Base-by-base conservation (phyloP, 2,329 filamentous ascomycete species). In the Lecanoromycetidae sp. region DNA sequence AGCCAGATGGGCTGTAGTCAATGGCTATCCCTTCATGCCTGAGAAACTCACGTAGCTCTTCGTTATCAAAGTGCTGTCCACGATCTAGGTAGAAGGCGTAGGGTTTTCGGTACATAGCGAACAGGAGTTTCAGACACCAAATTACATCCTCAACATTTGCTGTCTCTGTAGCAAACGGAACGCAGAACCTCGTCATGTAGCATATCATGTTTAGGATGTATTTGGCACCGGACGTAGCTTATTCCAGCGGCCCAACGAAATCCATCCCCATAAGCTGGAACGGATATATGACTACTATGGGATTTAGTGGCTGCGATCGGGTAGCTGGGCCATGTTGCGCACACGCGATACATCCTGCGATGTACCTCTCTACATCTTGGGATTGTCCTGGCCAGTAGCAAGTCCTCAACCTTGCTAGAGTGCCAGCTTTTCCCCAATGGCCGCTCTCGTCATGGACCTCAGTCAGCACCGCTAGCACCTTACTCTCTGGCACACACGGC, bases 21-120 rank as follows among this genome's bases (percentile, higher is more conserved):
- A 46, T 22, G 5, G 25, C 7, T n/a, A 40, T 19, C 2, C 36
- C 29, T 13, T 38, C 5, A 12, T 15, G 13, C 13, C 36, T 20
- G 4, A 40, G 30, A 17, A 38, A 40, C 23, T 46, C 17, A 5
- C 26, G 22, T 8, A 46, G 19, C 19, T 39, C 39, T 5, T 39
- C n/a, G 19, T 48, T 48, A 12, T 26, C 15, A 5, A 48, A 48
- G n/a, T 48, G 32, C 5, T 35, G 27, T 6, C 39, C 39, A 26
- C 12, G 10, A 43, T 48, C 32, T 1, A 13, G n/a, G 22, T 41
- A 48, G 32, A 47, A 26, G 2, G 3, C 46, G 3, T 35, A 8
- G 5, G 26, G 33, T 5, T 29, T 35, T 3, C 22, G 22, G n/a
- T 34, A 48, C 25, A 17, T 22, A 17, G 20, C 30, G n/a, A 47